phyloP scores from a whole-genome alignment of 148 eudicot species.

The Silene conica region DNA sequence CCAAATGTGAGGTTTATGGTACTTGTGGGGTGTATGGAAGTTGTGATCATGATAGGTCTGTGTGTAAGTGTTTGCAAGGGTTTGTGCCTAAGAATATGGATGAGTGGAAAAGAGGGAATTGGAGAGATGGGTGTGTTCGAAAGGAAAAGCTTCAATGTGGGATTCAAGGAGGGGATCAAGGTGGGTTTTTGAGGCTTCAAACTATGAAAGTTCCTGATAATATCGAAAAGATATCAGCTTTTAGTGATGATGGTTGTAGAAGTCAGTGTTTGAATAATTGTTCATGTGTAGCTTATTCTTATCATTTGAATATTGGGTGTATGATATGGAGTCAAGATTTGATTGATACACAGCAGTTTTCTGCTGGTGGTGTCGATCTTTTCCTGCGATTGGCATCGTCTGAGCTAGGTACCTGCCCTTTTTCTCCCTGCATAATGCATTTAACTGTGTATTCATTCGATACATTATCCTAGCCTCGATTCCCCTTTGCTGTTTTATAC shows the following conservation, averaged over 20 bases:
- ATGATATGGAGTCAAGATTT: slow-evolving; percentile 45
- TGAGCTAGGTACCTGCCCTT: slow-evolving; percentile 36
- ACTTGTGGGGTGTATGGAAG: slow-evolving; percentile 46
- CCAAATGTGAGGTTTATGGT: slow-evolving; percentile 39
- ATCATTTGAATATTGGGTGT: slow-evolving; percentile 44
- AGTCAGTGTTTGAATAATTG: slow-evolving; percentile 44
- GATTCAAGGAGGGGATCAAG: slow-evolving; percentile 24
- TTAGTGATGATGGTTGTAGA: slow-evolving; percentile 35
- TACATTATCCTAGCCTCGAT: too few relatives aligned
- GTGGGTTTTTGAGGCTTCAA: slow-evolving; percentile 34
- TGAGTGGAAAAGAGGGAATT: slow-evolving; percentile 40
- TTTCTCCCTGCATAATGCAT: not conserved
- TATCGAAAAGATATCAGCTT: slow-evolving; percentile 12
- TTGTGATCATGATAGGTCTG: slow-evolving; percentile 32
- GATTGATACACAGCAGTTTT: slow-evolving; percentile 36
- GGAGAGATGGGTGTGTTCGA: slow-evolving; percentile 49
- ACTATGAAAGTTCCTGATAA: slow-evolving; percentile 49
- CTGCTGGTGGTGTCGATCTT: slow-evolving; percentile 38
- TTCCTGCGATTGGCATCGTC: slow-evolving; percentile 44
- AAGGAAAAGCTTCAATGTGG: slow-evolving; percentile 29
- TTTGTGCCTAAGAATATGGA: slow-evolving; percentile 32
- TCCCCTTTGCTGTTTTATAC: too few relatives aligned
- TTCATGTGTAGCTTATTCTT: slow-evolving; percentile 49
- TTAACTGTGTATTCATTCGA: not conserved
- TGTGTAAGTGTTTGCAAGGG: slow-evolving; percentile 47